phyloP scores from a whole-genome alignment of 176 grass and related monocot species.

The Rhynchospora tenuis region DNA sequence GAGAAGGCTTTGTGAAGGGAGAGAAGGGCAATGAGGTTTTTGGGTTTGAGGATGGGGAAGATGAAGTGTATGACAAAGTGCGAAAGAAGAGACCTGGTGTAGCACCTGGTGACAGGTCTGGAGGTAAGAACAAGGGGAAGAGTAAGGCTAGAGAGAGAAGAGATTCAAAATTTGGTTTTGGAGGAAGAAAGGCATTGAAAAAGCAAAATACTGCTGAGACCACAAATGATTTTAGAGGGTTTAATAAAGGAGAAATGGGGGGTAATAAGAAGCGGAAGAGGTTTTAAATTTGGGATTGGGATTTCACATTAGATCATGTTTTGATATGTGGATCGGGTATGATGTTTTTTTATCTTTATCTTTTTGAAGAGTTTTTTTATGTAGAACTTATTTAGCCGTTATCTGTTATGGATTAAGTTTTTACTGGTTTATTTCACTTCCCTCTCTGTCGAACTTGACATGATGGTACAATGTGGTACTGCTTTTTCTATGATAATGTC shows the following conservation, averaged over 20 bases:
- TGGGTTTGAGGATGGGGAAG: constrained; percentile 38
- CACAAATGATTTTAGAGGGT: constrained; percentile 66
- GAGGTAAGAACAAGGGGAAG: constrained; percentile 52
- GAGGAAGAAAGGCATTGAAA: constrained; percentile 75
- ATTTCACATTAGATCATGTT: neutral
- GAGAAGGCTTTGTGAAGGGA: constrained; percentile 55
- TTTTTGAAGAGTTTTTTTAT: neutral
- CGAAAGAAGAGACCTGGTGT: constrained; percentile 60
- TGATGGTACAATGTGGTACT: neutral
- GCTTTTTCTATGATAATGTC: neutral
- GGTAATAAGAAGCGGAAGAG: constrained; percentile 54
- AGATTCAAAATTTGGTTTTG: constrained; percentile 67
- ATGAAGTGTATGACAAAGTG: constrained; percentile 43
- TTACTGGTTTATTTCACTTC: neutral
- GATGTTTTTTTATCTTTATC: neutral
- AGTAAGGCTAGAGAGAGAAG: constrained; percentile 53
- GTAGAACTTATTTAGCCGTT: neutral
- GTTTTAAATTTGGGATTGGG: constrained; percentile 26
- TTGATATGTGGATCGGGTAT: neutral
- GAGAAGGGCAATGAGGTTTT: constrained; percentile 40
- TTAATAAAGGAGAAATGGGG: constrained; percentile 32
- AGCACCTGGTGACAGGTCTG: constrained; percentile 60
- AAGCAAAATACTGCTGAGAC: constrained; percentile 88
- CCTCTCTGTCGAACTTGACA: neutral
- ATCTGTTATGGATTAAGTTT: neutral